Conservation (phyloP, 306 rosid genomes). For the Acmispon strigosus region DNA sequence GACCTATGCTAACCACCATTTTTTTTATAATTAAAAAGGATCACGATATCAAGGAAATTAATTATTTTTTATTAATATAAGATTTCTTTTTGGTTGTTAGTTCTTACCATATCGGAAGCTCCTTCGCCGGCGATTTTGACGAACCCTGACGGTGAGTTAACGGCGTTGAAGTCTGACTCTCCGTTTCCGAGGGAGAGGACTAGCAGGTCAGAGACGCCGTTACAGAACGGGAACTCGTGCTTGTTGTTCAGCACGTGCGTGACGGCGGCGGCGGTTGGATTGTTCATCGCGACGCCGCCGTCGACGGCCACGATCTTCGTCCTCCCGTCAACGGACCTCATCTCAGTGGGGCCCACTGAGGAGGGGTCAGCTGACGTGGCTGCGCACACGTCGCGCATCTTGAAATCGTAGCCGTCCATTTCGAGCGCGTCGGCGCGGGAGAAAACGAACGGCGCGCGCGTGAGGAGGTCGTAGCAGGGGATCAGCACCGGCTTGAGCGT, state of each 20-base stretch:
- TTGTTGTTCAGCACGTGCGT: conserved; percentile 93
- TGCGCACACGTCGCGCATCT: conserved; percentile 70
- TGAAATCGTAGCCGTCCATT: conserved; percentile 86
- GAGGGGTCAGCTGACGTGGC: conserved; percentile 57
- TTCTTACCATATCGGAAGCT: conserved; percentile 81
- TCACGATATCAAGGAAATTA: neutral
- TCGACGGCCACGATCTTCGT: conserved; percentile 73
- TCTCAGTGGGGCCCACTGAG: conserved; percentile 28
- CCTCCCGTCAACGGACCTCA: conserved; percentile 57
- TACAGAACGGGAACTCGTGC: conserved; percentile 86
- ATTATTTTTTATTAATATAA: neutral
- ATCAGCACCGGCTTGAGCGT: conserved; percentile 79
- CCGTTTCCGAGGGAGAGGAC: conserved; percentile 91
- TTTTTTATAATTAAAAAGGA: neutral
- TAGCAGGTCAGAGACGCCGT: conserved; percentile 59
- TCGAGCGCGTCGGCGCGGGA: conserved; percentile 96
- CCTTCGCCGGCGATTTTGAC: conserved; percentile 78
- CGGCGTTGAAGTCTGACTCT: conserved; percentile 49
- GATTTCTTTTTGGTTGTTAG: neutral
- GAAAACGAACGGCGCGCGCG: conserved; percentile 84
- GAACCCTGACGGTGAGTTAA: conserved; percentile 41
- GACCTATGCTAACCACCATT: conserved; percentile 33
- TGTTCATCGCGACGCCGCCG: conserved; percentile 82
- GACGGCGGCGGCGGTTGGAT: conserved; percentile 78
- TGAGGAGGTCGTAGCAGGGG: conserved; percentile 87